Base-by-base conservation (phyloP, 2,329 filamentous ascomycete species). In the Ophiocordyceps unilateralis region DNA sequence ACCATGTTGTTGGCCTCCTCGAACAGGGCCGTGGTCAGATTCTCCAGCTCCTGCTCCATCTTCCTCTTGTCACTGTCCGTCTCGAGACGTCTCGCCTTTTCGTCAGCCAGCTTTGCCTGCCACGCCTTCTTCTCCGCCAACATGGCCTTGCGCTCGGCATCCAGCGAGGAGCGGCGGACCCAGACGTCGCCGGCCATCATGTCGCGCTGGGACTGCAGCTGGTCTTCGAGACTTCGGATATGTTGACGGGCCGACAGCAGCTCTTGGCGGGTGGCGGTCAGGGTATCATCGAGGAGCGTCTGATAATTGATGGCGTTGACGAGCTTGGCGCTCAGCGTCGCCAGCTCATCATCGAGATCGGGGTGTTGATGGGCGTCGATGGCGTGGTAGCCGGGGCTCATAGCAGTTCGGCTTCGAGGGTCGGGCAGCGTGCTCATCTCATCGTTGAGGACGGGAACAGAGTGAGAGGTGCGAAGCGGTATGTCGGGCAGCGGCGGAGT, bases 1-100 rank as follows among this genome's bases (percentile, higher is more conserved):
- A 98, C 91, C 89, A 98, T 96, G 70, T 83, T 88, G 65, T 98
- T 96, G 41, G 91, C 91, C 67, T 98, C 89, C 57, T 96, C 87
- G 49, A 98, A 98, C n/a, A 98, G 71, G 23, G 86, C 87, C 1
- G 86, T 79, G 0, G 91, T 96, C 49, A 98, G 63, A 42, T 78
- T 84, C 63, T 96, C 91, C 39, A 98, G 66, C 61, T 98, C 91
- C 51, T 83, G 79, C 59, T 98, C 91, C 24, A 95, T 94, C 48
- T 79, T 79, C 60, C 82, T 84, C 67, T 91, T 94, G 44, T 85
- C 83, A 58, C 76, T 78, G 55, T 88, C 82, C 11, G 74, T 74
- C 39, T 78, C 72, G 8, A 67, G 59, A n/a, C 81, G 74, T 49
- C 75, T 68, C 41, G 66, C 70, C 52, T 69, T 77, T 58, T 89